Base-by-base conservation (phyloP, 208 protist species). In the Endotrypanum monterogeii region DNA sequence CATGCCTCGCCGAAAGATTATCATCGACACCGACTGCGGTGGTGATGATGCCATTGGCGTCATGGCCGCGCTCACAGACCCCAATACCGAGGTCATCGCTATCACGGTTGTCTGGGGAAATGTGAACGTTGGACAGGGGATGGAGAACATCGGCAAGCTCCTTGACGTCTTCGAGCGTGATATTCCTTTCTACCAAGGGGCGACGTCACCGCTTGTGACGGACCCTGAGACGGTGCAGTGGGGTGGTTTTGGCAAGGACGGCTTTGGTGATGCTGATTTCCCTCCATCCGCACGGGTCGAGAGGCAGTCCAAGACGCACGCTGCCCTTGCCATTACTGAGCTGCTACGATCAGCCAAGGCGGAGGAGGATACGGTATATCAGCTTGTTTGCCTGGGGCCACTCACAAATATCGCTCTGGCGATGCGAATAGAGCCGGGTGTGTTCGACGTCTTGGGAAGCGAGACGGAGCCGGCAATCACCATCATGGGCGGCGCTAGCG, bases 41-140 rank as follows among this genome's bases (percentile, higher is more conserved):
- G 86, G 88, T 54, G 92, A 96, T 67, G 92, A 96, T 76, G 92
- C 92, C 67, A 92, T 96, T 78, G 89, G 80, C 61, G 90, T 96
- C 68, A 93, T 96, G 88, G 35, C 81, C 23, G 89, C 89, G n/a
- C 74, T 96, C 51, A 86, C 83, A 18, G 77, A 91, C 67, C 88
- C 89, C 32, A 83, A 93, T 60, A 87, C 90, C 20, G 89, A 96
- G 35, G 67, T 96, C 69, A 51, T 90, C 60, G 88, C 86, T 58
- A 83, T 96, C 35, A 85, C 87, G 20, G 84, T 77, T 9, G 89
- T 93, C 50, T 93, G 88, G 88, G 91, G 91, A 0, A 96, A 96
- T 72, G 91, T 95, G n/a, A 81, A 89, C 35, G 87, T 89, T 1
- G 79, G 88, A 39, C 88, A 94, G 61, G 91, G 87, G 7, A 91